Percentiles rank a stretch among this genome's conserved stretches.
phyloP scores from a whole-genome alignment of 2,329 filamentous ascomycete species.

The Ophiostoma sp. region DNA sequence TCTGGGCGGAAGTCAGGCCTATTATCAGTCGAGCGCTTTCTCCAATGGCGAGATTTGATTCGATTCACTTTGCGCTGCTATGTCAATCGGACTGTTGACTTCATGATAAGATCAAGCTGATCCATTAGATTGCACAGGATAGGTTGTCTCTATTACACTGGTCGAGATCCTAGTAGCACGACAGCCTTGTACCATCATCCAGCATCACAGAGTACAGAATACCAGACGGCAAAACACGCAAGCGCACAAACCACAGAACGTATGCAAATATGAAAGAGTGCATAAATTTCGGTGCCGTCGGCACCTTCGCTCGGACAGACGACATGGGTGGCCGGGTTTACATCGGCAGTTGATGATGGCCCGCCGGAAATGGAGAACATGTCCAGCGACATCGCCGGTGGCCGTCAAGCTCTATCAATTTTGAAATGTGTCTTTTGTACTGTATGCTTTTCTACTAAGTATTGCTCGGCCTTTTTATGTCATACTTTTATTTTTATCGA shows the following conservation, averaged over 20 bases:
- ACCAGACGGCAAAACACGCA: no score
- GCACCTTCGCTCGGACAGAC: background rate
- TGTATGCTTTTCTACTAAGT: background rate
- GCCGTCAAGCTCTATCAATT: background rate
- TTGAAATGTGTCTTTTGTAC: background rate
- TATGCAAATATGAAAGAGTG: background rate
- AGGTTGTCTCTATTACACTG: background rate
- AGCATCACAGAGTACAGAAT: background rate
- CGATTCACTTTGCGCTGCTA: background rate
- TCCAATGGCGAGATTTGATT: background rate
- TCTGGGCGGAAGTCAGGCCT: background rate
- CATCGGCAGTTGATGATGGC: background rate
- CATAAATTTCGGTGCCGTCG: background rate
- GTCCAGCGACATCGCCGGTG: slow-evolving; percentile 3
- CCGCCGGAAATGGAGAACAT: background rate
- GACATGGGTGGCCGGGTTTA: background rate
- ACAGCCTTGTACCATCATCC: background rate
- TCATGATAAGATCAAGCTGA: background rate
- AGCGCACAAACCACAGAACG: background rate
- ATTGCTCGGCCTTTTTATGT: background rate
- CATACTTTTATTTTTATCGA: background rate
- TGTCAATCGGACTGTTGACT: background rate
- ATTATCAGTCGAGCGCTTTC: background rate
- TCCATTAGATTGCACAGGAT: background rate
- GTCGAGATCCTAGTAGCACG: background rate